Percentiles rank a stretch among this genome's conserved stretches.
Conservation (phyloP, 177 flowering plant species). For the Vitis hybrid region DNA sequence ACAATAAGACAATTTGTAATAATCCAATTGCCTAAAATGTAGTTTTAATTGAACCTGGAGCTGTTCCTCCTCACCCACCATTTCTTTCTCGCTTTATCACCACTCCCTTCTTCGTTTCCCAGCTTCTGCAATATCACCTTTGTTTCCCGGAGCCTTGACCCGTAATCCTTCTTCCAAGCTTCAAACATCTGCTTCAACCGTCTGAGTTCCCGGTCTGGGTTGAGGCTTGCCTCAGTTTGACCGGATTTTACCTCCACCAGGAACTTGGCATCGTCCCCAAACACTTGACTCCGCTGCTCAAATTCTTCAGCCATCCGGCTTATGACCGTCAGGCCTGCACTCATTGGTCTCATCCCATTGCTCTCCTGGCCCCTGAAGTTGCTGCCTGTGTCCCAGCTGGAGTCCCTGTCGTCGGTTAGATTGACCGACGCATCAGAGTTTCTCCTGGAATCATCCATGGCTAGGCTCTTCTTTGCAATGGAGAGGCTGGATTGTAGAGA, state of each 20-base stretch:
- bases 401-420: conserved; percentile 46
- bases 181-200: conserved; percentile 86
- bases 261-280: conserved; percentile 94
- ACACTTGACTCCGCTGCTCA: conserved; percentile 86
- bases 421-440: conserved; percentile 76
- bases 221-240: conserved; percentile 74
- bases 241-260: conserved; percentile 96
- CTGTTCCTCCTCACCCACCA: conserved; percentile 97
- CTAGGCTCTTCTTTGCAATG: conserved; percentile 90
- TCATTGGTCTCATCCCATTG: conserved; percentile 69
- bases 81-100: conserved; percentile 58
- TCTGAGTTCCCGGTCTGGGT: conserved; percentile 80
- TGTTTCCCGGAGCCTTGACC: conserved; percentile 73
- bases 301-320: conserved; percentile 87
- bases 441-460: conserved; percentile 66
- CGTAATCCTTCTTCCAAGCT: conserved; percentile 94
- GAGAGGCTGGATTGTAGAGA: conserved; percentile 95
- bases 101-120: conserved; percentile 57
- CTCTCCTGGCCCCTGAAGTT: conserved; percentile 43
- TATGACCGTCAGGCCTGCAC: conserved; percentile 77
- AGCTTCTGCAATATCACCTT: conserved; percentile 78
- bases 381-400: conserved; percentile 53
- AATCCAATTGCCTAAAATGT: too few relatives aligned
- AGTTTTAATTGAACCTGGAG: conserved; percentile 36
- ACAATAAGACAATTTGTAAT: too few relatives aligned